Evolutionary conservation across 805 yeast species (phyloP), one percentile per base, ranked within the genome.

Genomic region (Lipomyces mesembrius): DNA sequence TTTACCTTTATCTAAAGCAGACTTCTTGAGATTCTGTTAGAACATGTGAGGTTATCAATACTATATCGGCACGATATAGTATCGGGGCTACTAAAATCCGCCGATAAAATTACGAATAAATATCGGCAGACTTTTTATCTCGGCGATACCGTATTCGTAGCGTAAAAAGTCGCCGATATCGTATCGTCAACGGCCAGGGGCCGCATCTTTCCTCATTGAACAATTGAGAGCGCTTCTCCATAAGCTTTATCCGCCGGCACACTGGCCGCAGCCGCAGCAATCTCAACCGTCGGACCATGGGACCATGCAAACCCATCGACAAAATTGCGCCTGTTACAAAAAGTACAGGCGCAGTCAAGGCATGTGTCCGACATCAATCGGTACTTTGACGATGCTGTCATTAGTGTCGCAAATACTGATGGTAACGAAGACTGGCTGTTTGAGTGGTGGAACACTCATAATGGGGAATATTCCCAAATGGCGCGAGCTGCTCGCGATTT

Each of bases 381-480:
- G 53, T 49, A 49, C 25, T 49, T 14, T 49, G 53, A 49, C 53
- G 53, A 49, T 22, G 25, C 25, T 49, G 25, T 49, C 53, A 49
- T 49, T 49, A 49, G 53, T 22, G 25, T 49, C 53, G 53, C 53
- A 49, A 49, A 49, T 49, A 49, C 20, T 49, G 25, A 49, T 49
- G 53, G 11, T 49, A 49, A 49, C 25, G 20, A 49, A 22, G 12
- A 9, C 53, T 49, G 53, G 53, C 53, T 49, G 25, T 49, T 49
- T 49, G 53, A 49, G 53, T 49, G 53, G 53, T 49, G 53, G 53
- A 49, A 49, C 53, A 4, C 53, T 22, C 53, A 8, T 49, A 49
- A 17, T 8, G 53, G 53, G 9, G 25, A 49, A 22, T 49, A 49
- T 49, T 25, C 53, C 25, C 53, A 49, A 49, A 49, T 49, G 27